A percentile compares a stretch with the other conserved stretches of the same genome.
These are phyloP conservation scores for Phytophthora foliorum DNA, from an alignment of 352 stramenopile species.

Conservation along the genomic window DNA sequence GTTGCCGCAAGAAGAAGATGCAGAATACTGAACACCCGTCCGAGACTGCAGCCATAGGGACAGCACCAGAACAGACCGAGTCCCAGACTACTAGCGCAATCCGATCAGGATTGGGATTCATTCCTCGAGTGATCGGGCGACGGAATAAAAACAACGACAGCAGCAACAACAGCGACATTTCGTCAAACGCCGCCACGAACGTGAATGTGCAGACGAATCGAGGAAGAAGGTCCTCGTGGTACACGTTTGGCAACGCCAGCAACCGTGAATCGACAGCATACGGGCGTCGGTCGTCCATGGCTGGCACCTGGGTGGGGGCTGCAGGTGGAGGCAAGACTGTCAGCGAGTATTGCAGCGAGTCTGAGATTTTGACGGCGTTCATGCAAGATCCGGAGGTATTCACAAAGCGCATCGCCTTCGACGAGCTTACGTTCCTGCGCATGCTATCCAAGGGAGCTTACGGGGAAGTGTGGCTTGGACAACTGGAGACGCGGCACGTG, in stretches of 20 bases:
- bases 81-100: conserved; percentile 11
- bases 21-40: conserved; percentile 2
- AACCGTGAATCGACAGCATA: conserved; percentile 30
- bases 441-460: conserved; percentile 76
- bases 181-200: conserved; percentile 31
- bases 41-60: conserved; percentile 20
- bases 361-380: conserved; percentile 58
- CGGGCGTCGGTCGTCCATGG: conserved; percentile 40
- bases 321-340: conserved; percentile 49
- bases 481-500: conserved; percentile 74
- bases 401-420: conserved; percentile 65
- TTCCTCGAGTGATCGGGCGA: conserved; percentile 29
- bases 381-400: conserved; percentile 60
- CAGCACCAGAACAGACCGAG: conserved; percentile 13
- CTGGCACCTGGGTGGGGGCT: conserved; percentile 35
- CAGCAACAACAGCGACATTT: conserved; percentile 29
- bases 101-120: conserved; percentile 23
- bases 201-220: conserved; percentile 29
- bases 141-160: conserved; percentile 24
- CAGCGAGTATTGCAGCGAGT: conserved; percentile 74
- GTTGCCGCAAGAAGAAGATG: conserved; percentile 33
- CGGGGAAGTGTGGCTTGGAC: conserved; percentile 77
- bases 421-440: conserved; percentile 73
- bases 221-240: conserved; percentile 41
- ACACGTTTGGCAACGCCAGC: conserved; percentile 40